Evolutionary conservation across 169 alveolate genomes (phyloP).

Genomic region (Nephromyces sp.): DNA sequence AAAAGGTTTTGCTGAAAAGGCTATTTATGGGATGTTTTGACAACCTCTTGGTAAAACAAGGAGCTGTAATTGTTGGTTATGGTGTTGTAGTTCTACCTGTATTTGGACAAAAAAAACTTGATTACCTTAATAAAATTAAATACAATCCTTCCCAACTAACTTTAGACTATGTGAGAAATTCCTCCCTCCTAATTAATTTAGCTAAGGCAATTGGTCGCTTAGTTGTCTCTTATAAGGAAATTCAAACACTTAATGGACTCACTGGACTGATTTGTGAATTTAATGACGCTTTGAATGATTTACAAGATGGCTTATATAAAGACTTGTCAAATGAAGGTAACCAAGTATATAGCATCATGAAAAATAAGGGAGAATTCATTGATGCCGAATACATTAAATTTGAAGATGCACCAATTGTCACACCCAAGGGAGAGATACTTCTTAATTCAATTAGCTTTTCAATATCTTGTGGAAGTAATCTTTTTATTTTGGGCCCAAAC

Average conservation of each 20-base stretch:
- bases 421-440: constrained; percentile 68
- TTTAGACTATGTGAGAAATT: constrained; percentile 66
- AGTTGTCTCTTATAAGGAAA: constrained; percentile 67
- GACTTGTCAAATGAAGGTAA: neutral
- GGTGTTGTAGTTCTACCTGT: constrained; percentile 73
- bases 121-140: constrained; percentile 38
- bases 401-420: constrained; percentile 58
- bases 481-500: constrained; percentile 72
- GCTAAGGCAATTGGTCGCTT: constrained; percentile 77
- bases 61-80: constrained; percentile 72
- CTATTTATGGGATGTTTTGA: constrained; percentile 70
- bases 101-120: constrained; percentile 52
- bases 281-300: constrained; percentile 56
- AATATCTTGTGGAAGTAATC: constrained; percentile 58
- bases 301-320: constrained; percentile 44
- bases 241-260: constrained; percentile 66
- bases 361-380: neutral
- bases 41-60: constrained; percentile 65
- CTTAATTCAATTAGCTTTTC: constrained; percentile 47
- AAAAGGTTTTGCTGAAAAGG: constrained; percentile 35
- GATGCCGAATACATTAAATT: constrained; percentile 35
- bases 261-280: constrained; percentile 55
- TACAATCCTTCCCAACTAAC: constrained; percentile 46
- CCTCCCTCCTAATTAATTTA: constrained; percentile 61
- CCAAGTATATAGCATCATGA: too few species aligned